These are phyloP conservation scores for Trichopus zeylanicus DNA, from an alignment of 116 monocot species.

Conservation along the genomic window DNA sequence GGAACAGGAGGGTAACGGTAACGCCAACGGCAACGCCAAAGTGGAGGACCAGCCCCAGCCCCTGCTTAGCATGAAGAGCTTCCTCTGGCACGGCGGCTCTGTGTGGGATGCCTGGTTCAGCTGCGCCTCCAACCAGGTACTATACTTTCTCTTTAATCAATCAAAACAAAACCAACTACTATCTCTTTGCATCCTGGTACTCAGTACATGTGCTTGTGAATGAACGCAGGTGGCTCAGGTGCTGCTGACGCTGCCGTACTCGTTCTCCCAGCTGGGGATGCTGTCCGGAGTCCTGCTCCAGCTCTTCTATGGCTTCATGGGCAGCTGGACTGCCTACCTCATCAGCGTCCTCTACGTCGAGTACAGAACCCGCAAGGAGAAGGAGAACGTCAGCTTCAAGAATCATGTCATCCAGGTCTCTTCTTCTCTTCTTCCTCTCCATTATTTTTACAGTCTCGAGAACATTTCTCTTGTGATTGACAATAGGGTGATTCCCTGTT, in stretches of 20 bases:
- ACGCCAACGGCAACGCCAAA: constrained; percentile 1
- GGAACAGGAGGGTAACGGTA: constrained; percentile 23
- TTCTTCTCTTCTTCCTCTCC: background rate
- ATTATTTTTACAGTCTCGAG: no score
- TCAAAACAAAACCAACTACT: no score
- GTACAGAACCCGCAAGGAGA: constrained; percentile 72
- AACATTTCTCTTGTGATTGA: background rate
- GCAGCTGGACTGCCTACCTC: constrained; percentile 96
- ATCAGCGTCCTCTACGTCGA: constrained; percentile 95
- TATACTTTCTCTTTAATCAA: background rate
- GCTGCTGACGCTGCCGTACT: constrained; percentile 63
- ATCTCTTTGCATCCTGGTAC: no score
- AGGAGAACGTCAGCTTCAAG: constrained; percentile 81
- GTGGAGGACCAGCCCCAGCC: constrained; percentile 7
- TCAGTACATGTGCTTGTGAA: background rate
- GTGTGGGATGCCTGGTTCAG: constrained; percentile 98
- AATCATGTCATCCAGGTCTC: constrained; percentile 80
- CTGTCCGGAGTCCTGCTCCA: constrained; percentile 57
- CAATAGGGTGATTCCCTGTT: background rate
- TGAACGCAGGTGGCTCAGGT: constrained; percentile 45
- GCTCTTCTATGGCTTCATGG: constrained; percentile 86
- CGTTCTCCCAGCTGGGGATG: constrained; percentile 72
- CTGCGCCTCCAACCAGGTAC: constrained; percentile 87
- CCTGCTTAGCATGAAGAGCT: constrained; percentile 40
- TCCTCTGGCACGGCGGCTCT: constrained; percentile 94